Conservation (phyloP, 805 yeast species). For the Lipomyces lipofer region DNA sequence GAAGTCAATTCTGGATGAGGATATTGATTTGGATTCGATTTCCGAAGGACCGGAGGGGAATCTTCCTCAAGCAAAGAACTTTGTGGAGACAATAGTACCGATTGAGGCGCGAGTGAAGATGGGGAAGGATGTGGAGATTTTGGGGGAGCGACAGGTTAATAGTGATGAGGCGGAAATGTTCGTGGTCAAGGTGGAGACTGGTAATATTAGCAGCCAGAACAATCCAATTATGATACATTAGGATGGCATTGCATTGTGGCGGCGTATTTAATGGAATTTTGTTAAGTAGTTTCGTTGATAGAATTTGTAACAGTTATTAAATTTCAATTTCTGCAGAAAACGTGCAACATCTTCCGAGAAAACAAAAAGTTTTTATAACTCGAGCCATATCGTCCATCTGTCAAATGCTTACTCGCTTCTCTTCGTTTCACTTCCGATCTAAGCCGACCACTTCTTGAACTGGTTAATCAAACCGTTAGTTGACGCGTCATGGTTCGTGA, state of each 20-base stretch:
- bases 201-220: neutral
- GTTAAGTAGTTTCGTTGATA: too few relatives aligned
- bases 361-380: too few relatives aligned
- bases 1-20: slow-evolving; percentile 58
- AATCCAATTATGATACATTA: neutral
- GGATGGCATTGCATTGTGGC: too few relatives aligned
- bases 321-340: too few relatives aligned
- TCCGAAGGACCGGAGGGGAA: slow-evolving; percentile 75
- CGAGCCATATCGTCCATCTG: too few relatives aligned
- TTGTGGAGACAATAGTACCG: slow-evolving; percentile 67
- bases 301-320: too few relatives aligned
- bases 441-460: slow-evolving; percentile 65
- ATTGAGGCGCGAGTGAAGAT: slow-evolving; percentile 58
- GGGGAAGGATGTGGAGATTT: slow-evolving; percentile 52
- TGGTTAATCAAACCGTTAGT: slow-evolving; percentile 92
- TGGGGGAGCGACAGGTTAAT: neutral
- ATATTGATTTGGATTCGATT: slow-evolving; percentile 45
- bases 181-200: slow-evolving; percentile 12
- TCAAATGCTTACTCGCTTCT: too few relatives aligned
- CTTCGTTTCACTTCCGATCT: too few relatives aligned
- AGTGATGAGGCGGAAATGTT: slow-evolving; percentile 4
- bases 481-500: slow-evolving; percentile 79
- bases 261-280: too few relatives aligned
- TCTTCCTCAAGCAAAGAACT: slow-evolving; percentile 56
- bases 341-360: too few relatives aligned